Conservation (phyloP, 192 early-diverging fungal species). For the Physocladia obscura region DNA sequence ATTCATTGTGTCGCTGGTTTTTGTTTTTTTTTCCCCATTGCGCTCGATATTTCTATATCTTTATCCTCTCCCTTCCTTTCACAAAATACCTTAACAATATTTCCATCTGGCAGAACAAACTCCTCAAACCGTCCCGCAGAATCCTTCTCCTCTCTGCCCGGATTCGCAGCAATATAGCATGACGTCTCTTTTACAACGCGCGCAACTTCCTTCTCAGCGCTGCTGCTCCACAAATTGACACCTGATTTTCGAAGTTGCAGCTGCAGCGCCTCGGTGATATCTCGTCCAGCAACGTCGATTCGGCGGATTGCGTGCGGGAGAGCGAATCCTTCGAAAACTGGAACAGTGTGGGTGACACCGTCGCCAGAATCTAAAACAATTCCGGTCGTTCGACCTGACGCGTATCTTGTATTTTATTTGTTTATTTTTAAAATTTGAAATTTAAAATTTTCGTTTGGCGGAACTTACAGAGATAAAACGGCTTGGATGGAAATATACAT, state of each 20-base stretch:
- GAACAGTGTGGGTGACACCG: conserved; percentile 91
- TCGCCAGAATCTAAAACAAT: conserved; percentile 95
- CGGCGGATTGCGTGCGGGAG: conserved; percentile 90
- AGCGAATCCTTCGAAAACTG: conserved; percentile 96
- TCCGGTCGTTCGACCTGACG: conserved; percentile 96
- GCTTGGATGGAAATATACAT: conserved; percentile 97
- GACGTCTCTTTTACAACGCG: conserved; percentile 94
- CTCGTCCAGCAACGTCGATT: conserved; percentile 89
- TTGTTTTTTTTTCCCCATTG: too few species aligned
- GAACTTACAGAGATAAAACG: conserved; percentile 82
- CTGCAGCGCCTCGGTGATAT: conserved; percentile 90
- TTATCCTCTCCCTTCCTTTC: too few species aligned
- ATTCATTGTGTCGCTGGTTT: too few species aligned
- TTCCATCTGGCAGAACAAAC: conserved; percentile 80
- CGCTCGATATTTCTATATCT: too few species aligned
- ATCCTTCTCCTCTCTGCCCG: conserved; percentile 93
- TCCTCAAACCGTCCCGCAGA: conserved; percentile 69
- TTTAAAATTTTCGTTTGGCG: not conserved
- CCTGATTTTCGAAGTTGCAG: conserved; percentile 90
- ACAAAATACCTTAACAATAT: conserved; percentile 78
- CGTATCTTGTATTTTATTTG: too few species aligned
- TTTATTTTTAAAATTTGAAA: too few species aligned
- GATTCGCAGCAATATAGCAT: conserved; percentile 89
- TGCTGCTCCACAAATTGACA: conserved; percentile 77
- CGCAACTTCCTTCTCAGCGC: conserved; percentile 94